Base-by-base conservation (phyloP, 257 asterid species). In the Penstemon eatonii region DNA sequence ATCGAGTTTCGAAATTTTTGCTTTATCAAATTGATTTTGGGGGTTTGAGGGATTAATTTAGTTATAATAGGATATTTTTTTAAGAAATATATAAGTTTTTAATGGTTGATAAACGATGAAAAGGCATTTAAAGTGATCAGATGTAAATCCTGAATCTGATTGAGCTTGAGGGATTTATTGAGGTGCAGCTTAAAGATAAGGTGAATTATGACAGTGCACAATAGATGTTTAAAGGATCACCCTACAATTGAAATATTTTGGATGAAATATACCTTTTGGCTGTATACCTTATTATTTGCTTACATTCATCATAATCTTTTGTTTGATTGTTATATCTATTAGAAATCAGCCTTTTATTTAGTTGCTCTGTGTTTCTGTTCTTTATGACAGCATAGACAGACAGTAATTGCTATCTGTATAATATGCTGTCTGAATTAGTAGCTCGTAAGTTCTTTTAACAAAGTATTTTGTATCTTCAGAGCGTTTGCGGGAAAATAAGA, bases 401-500 rank as follows among this genome's bases (percentile, higher is more conserved):
- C 33, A 25, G 33, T 25, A 25, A 25, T 25, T 25, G 33, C 33
- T 25, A 25, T 25, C 33, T 25, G 2, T 25, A 0, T 25, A 25
- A 1, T 25, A 25, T 25, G 33, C 33, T 25, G 33, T 25, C 33
- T 25, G 33, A 25, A 0, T 25, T 0, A 25, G 33, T 25, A 25
- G 1, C 33, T 25, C 33, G 2, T 25, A 25, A 25, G 33, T 25
- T 25, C 1, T 25, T 25, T 25, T 25, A 25, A 25, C 33, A 25
- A 25, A 11, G 46, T 7, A 33, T 55, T 11, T 60, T 62, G 49
- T 68, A 11, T 65, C 56, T 68, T 67, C 81, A 93, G 99, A 93
- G 82, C 95, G 90, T 60, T 83, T 93, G 90, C 92, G 96, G 82
- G 99, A 93, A 66, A 93, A 93, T 74, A 93, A 93, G 83, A 83